phyloP scores from a whole-genome alignment of 139 green algal species.

The Spirogloea muscicola region DNA sequence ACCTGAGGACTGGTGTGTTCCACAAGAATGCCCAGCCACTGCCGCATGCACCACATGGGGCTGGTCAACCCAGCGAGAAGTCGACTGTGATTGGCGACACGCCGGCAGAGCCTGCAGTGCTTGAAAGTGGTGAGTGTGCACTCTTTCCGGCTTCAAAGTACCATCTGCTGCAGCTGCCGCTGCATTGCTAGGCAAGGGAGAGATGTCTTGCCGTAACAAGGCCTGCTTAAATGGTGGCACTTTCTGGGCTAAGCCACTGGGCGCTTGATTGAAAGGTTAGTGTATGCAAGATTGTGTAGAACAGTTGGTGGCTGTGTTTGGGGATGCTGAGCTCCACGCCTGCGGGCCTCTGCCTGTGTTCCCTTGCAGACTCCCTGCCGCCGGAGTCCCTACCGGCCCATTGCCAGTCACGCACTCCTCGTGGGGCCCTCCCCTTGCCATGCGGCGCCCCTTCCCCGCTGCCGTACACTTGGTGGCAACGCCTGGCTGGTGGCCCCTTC shows the following conservation, averaged over 20 bases:
- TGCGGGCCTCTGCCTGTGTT: background rate
- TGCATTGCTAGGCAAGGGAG: too few species aligned
- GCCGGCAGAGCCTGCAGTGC: conserved; percentile 48
- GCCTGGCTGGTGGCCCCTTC: too few species aligned
- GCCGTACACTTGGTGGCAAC: too few species aligned
- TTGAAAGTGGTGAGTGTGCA: conserved; percentile 32
- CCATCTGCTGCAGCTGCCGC: background rate
- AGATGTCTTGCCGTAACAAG: too few species aligned
- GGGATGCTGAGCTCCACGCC: background rate
- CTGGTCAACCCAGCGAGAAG: too few species aligned
- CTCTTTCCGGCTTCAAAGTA: background rate
- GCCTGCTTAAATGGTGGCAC: too few species aligned
- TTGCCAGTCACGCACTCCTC: too few species aligned
- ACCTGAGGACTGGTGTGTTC: background rate
- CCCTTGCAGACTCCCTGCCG: conserved; percentile 41
- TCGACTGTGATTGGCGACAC: too few species aligned
- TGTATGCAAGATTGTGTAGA: background rate
- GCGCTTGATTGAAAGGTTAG: background rate
- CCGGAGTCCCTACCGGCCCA: conserved; percentile 38
- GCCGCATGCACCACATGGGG: too few species aligned
- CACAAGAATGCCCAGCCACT: too few species aligned
- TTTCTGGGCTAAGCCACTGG: background rate
- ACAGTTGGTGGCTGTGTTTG: background rate
- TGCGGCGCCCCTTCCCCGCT: too few species aligned
- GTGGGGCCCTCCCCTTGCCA: too few species aligned